Evolutionary conservation across 2,329 filamentous ascomycete species (phyloP).

Genomic region (Lecanosticta acicola): DNA sequence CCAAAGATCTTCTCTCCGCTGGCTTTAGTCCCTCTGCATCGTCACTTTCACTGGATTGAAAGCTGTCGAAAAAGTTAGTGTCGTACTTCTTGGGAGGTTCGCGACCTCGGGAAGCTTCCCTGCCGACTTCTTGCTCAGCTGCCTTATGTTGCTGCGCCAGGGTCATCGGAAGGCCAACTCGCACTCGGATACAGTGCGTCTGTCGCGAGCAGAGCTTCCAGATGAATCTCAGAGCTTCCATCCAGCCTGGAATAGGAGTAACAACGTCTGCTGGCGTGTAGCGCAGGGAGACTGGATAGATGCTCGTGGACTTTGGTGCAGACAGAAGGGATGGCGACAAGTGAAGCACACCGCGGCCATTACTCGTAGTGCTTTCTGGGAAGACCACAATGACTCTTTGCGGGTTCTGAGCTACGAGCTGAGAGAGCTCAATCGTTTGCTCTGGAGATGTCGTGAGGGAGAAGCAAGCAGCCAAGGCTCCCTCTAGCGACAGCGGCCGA

Average conservation of each 20-base stretch:
- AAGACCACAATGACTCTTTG: slow-evolving; percentile 77
- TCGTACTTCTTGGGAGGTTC: slow-evolving; percentile 32
- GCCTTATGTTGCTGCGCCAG: slow-evolving; percentile 24
- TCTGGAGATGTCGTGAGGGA: slow-evolving; percentile 14
- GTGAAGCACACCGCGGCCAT: slow-evolving; percentile 82
- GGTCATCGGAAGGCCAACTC: slow-evolving; percentile 70
- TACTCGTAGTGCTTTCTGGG: slow-evolving; percentile 90
- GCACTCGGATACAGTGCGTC: slow-evolving; percentile 83
- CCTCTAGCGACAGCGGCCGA: slow-evolving; percentile 67
- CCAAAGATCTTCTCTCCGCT: slow-evolving; percentile 66
- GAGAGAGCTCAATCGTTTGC: slow-evolving; percentile 32
- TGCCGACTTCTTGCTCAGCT: slow-evolving; percentile 27
- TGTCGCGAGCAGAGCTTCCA: slow-evolving; percentile 82
- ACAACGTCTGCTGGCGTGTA: slow-evolving; percentile 88
- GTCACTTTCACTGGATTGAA: slow-evolving; percentile 36
- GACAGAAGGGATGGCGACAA: slow-evolving; percentile 72
- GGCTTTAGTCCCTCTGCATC: slow-evolving; percentile 29
- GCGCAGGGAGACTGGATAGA: slow-evolving; percentile 85
- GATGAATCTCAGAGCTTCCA: slow-evolving; percentile 62
- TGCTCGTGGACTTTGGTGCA: slow-evolving; percentile 60
- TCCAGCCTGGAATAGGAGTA: slow-evolving; percentile 68
- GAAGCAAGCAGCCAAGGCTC: slow-evolving; percentile 61
- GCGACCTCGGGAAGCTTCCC: slow-evolving; percentile 16
- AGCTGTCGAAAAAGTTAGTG: slow-evolving; percentile 43
- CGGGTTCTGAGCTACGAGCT: slow-evolving; percentile 62